Evolutionary conservation across 2,329 filamentous ascomycete species (phyloP).

Genomic region (Setomelanomma holmii): DNA sequence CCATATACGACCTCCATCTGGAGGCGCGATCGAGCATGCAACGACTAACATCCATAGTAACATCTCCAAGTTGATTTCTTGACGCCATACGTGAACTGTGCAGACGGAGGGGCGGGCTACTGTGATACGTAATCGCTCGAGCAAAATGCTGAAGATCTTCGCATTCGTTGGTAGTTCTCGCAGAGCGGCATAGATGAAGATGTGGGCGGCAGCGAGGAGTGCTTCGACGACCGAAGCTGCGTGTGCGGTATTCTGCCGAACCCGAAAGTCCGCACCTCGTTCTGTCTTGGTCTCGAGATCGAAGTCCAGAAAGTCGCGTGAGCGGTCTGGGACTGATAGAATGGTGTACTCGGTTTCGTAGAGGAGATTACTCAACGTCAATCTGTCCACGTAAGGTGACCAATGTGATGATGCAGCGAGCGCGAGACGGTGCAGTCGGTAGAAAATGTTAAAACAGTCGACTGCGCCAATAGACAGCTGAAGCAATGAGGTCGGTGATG

Average conservation of each 20-base stretch:
- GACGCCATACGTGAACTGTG: conserved; percentile 17
- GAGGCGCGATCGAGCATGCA: conserved; percentile 15
- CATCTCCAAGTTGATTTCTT: conserved; percentile 23
- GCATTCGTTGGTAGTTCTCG: conserved; percentile 27
- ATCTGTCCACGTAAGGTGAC: conserved; percentile 14
- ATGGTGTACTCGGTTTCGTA: conserved; percentile 31
- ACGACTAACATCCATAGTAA: conserved; percentile 33
- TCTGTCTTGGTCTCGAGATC: conserved; percentile 8
- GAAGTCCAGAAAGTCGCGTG: conserved; percentile 22
- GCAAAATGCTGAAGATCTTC: conserved; percentile 28
- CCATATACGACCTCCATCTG: conserved; percentile 13
- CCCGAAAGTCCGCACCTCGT: conserved; percentile 1
- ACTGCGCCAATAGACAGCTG: conserved; percentile 25
- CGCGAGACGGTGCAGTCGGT: conserved; percentile 31
- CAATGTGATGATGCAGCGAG: conserved; percentile 26
- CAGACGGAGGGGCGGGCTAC: conserved; percentile 12
- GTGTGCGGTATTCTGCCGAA: conserved; percentile 14
- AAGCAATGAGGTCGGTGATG: conserved; percentile 29
- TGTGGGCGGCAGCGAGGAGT: conserved; percentile 24
- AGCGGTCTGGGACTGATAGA: conserved; percentile 27
- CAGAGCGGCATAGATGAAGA: conserved; percentile 31
- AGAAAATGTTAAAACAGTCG: conserved; percentile 38
- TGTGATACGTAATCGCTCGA: conserved; percentile 17
- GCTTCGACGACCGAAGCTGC: conserved; percentile 28
- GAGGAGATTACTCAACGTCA: conserved; percentile 28